phyloP scores from a whole-genome alignment of 2,329 filamentous ascomycete genomes.

The Aspergillus alliaceus region DNA sequence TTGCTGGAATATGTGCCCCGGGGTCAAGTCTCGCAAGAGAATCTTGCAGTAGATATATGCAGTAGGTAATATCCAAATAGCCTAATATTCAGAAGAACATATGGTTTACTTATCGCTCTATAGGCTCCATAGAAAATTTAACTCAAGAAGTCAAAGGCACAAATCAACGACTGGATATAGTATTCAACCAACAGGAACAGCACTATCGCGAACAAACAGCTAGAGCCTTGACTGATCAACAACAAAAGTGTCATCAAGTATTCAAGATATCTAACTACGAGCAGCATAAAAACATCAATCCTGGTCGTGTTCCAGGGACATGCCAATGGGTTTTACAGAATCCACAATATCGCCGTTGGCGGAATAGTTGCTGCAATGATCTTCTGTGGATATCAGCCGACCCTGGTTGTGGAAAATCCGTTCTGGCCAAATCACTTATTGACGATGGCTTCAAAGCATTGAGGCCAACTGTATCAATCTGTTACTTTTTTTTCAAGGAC shows the following conservation, averaged over 20 bases:
- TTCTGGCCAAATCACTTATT: conserved; percentile 36
- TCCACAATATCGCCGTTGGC: conserved; percentile 27
- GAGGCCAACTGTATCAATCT: conserved; percentile 20
- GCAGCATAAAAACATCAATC: conserved; percentile 33
- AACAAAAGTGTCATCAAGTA: conserved; percentile 22
- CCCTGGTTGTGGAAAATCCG: conserved; percentile 44
- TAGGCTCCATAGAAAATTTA: not conserved
- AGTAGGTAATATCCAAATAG: not conserved
- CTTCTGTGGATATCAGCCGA: conserved; percentile 44
- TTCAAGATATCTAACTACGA: conserved; percentile 31
- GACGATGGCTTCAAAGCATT: conserved; percentile 25
- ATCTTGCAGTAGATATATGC: not conserved
- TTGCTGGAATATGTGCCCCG: conserved; percentile 10
- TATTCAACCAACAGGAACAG: conserved; percentile 6
- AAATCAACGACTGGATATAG: conserved; percentile 2
- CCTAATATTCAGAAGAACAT: not conserved
- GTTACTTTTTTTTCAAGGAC: conserved; percentile 44
- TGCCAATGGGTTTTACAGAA: conserved; percentile 36
- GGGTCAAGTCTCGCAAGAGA: conserved; percentile 5
- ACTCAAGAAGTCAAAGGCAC: not conserved
- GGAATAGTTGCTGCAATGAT: conserved; percentile 15
- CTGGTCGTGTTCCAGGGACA: conserved; percentile 28
- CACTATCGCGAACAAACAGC: conserved; percentile 3
- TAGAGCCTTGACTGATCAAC: conserved; percentile 4
- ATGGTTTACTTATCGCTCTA: not conserved